These are phyloP conservation scores for Fusarium neocosmosporiellum DNA, from an alignment of 2,329 filamentous ascomycete genomes.

Conservation along the genomic window DNA sequence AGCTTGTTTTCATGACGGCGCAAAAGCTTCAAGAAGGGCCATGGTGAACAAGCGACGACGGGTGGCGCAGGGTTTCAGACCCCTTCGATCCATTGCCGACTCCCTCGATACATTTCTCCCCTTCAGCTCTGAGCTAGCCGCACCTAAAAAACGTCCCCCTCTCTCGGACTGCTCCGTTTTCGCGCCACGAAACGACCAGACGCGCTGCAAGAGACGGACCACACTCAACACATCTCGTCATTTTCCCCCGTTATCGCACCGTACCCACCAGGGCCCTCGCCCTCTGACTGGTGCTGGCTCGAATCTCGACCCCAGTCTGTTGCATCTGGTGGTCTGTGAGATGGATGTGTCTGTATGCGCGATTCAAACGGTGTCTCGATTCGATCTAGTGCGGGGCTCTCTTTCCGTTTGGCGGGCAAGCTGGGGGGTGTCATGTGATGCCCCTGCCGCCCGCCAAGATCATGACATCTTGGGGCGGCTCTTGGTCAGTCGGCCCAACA, in stretches of 20 bases:
- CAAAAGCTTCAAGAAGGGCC: constrained; percentile 3
- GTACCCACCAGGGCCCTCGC: background rate
- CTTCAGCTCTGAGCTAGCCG: background rate
- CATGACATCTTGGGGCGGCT: constrained; percentile 32
- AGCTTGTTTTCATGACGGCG: constrained; percentile 17
- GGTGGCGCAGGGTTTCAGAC: constrained; percentile 32
- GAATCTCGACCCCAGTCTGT: constrained; percentile 15
- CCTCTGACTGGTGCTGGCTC: background rate
- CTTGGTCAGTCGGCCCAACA: constrained; percentile 25
- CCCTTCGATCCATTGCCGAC: constrained; percentile 4
- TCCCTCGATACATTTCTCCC: background rate
- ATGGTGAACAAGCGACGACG: constrained; percentile 6
- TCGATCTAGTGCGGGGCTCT: constrained; percentile 21
- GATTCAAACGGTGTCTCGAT: constrained; percentile 24
- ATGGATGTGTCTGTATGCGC: background rate
- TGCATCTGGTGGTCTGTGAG: constrained; percentile 15
- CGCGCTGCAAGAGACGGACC: constrained; percentile 10
- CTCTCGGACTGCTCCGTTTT: constrained; percentile 16
- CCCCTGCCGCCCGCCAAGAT: constrained; percentile 25
- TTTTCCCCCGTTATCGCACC: constrained; percentile 22
- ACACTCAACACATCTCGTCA: constrained; percentile 18
- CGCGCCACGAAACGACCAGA: constrained; percentile 9
- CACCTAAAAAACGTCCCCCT: background rate
- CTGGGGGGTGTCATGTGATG: constrained; percentile 28
- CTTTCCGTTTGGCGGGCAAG: constrained; percentile 14